A percentile compares a stretch with the other conserved stretches of the same genome.
Evolutionary conservation across 2,329 filamentous ascomycete genomes (phyloP).

Genomic region (Ophiosphaerella narmari): DNA sequence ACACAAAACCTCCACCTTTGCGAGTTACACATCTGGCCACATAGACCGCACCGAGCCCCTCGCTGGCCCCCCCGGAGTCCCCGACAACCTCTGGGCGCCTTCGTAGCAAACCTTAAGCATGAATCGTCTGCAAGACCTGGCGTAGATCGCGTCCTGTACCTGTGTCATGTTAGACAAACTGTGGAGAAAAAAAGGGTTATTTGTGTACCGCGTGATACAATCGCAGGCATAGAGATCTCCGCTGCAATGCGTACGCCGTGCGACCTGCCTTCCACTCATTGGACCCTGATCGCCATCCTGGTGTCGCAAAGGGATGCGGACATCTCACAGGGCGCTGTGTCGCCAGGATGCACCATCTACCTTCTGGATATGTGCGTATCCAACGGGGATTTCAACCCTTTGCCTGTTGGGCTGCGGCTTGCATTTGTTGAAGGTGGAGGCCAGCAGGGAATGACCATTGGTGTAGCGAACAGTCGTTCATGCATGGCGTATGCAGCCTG

Average conservation of each 20-base stretch:
- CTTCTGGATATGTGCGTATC: too few relatives aligned
- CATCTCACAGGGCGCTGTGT: too few relatives aligned
- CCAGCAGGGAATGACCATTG: not conserved
- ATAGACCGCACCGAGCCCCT: too few relatives aligned
- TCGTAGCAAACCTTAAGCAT: not conserved
- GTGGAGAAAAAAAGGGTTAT: not conserved
- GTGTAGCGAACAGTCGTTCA: conserved; percentile 10
- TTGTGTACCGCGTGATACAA: conserved; percentile 4
- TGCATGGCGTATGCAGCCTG: conserved; percentile 12
- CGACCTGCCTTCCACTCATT: too few relatives aligned
- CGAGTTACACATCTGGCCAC: too few relatives aligned
- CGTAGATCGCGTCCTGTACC: conserved; percentile 2
- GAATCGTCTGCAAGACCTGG: not conserved
- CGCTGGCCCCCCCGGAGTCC: too few relatives aligned
- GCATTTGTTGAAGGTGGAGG: not conserved
- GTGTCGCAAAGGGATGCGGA: too few relatives aligned
- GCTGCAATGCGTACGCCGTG: not conserved
- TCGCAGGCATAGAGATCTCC: conserved; percentile 1
- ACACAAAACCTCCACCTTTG: too few relatives aligned
- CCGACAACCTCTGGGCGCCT: conserved; percentile 2
- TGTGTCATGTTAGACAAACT: conserved; percentile 1
- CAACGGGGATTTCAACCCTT: too few relatives aligned
- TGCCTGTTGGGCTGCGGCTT: too few relatives aligned
- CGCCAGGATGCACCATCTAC: too few relatives aligned
- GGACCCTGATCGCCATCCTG: too few relatives aligned